Percentiles rank a stretch among this genome's conserved stretches.
phyloP scores from a whole-genome alignment of 116 monocot genomes.

The Phalaenopsis hybrid region DNA sequence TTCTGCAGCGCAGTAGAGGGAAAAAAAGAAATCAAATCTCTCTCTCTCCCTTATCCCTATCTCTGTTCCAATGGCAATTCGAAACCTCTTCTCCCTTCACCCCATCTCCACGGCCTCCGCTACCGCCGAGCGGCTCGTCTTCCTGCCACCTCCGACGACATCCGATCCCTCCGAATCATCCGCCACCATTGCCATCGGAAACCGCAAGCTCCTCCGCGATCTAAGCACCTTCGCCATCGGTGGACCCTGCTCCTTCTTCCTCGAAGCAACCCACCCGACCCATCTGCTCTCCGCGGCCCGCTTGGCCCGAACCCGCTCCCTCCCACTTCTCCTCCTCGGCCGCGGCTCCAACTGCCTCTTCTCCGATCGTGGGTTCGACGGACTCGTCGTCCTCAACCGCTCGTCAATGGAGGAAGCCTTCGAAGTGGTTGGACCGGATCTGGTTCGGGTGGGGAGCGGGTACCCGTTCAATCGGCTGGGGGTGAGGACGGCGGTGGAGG shows the following conservation, averaged over 20 bases:
- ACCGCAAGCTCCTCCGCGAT: slow-evolving; percentile 25
- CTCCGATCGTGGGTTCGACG: slow-evolving; percentile 36
- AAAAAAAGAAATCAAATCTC: not conserved
- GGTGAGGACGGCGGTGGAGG: slow-evolving; percentile 22
- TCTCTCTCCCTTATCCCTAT: not conserved
- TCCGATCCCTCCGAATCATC: not conserved
- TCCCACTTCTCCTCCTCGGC: slow-evolving; percentile 25
- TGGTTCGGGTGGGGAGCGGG: slow-evolving; percentile 31
- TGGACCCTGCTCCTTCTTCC: slow-evolving; percentile 30
- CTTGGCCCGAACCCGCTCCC: slow-evolving; percentile 7
- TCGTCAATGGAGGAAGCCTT: slow-evolving; percentile 14
- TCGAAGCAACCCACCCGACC: slow-evolving; percentile 17
- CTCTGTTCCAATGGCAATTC: slow-evolving; percentile 1
- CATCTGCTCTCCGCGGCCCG: slow-evolving; percentile 23
- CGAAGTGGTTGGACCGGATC: slow-evolving; percentile 12
- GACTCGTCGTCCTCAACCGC: slow-evolving; percentile 33
- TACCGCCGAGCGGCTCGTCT: not conserved
- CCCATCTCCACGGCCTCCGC: not conserved
- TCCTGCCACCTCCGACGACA: not conserved
- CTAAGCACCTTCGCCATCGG: slow-evolving; percentile 39
- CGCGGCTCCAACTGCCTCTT: slow-evolving; percentile 46
- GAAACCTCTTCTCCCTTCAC: not conserved
- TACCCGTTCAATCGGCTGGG: slow-evolving; percentile 36
- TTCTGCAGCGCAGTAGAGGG: not conserved
- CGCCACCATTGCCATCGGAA: slow-evolving; percentile 2